phyloP scores from a whole-genome alignment of 2,329 filamentous ascomycete species.

The Paraconiothyrium brasiliense region DNA sequence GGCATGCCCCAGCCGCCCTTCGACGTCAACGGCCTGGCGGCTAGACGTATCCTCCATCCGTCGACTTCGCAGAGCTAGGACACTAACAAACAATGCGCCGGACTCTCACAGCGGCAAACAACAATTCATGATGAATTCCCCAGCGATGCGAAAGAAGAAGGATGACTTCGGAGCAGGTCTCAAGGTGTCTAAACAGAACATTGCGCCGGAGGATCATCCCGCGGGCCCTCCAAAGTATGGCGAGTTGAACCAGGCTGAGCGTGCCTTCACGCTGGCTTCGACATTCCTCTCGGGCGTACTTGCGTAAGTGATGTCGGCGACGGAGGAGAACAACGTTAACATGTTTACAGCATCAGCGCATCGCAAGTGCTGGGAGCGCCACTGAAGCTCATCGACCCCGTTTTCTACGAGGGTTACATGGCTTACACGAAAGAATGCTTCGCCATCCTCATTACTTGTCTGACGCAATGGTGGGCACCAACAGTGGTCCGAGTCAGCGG shows the following conservation, averaged over 20 bases:
- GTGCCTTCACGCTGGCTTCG: slow-evolving; percentile 60
- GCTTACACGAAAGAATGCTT: slow-evolving; percentile 86
- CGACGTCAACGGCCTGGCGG: slow-evolving; percentile 29
- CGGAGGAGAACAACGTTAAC: slow-evolving; percentile 22
- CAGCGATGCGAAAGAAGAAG: slow-evolving; percentile 42
- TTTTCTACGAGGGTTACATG: slow-evolving; percentile 87
- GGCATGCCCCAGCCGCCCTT: slow-evolving; percentile 26
- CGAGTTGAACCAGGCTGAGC: slow-evolving; percentile 58
- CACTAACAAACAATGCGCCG: slow-evolving; percentile 20
- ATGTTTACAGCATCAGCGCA: slow-evolving; percentile 58
- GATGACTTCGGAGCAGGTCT: slow-evolving; percentile 55
- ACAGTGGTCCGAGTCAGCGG: slow-evolving; percentile 84
- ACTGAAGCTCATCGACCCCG: slow-evolving; percentile 77
- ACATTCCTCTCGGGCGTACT: slow-evolving; percentile 61
- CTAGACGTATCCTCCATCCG: slow-evolving; percentile 13
- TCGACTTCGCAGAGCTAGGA: slow-evolving; percentile 1
- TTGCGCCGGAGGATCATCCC: slow-evolving; percentile 49
- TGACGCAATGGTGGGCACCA: slow-evolving; percentile 89
- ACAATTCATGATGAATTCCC: slow-evolving; percentile 17
- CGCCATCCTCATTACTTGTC: slow-evolving; percentile 77
- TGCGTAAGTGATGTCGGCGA: slow-evolving; percentile 46
- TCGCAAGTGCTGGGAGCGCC: slow-evolving; percentile 81
- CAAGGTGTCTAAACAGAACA: slow-evolving; percentile 53
- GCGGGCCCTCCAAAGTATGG: slow-evolving; percentile 58
- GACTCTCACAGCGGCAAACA: background rate